phyloP scores from a whole-genome alignment of 495 filamentous ascomycete genomes.

The Lentithecium fluviatile region DNA sequence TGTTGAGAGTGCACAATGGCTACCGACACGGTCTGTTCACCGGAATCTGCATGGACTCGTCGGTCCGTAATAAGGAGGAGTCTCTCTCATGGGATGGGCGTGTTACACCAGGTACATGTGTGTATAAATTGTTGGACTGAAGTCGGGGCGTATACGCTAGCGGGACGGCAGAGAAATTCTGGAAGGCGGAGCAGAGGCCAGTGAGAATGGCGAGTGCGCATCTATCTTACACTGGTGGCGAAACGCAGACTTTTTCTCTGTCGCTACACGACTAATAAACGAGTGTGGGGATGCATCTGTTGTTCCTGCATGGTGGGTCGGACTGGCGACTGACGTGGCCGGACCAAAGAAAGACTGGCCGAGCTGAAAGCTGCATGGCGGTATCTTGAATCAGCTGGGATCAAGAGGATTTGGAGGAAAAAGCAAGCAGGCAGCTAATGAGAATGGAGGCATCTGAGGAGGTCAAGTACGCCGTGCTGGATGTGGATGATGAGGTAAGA shows the following conservation, averaged over 20 bases:
- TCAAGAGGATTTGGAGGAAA: background rate
- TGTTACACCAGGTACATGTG: constrained; percentile 30
- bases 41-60: background rate
- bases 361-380: background rate
- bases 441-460: background rate
- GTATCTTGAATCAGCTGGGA: background rate
- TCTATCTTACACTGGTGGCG: background rate
- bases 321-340: constrained; percentile 36
- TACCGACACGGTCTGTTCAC: background rate
- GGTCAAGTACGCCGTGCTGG: background rate
- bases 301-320: constrained; percentile 33
- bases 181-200: constrained; percentile 7
- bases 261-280: constrained; percentile 18
- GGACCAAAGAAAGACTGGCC: constrained; percentile 3
- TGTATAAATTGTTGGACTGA: constrained; percentile 32
- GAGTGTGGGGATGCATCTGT: constrained; percentile 19
- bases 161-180: constrained; percentile 7
- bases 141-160: constrained; percentile 3
- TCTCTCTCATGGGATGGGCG: background rate
- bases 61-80: background rate
- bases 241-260: constrained; percentile 17
- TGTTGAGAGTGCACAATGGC: background rate
- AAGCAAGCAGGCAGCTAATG: constrained; percentile 7
- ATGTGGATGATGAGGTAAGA: background rate
- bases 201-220: background rate